Evolutionary conservation across 139 green algal genomes (phyloP), one percentile per base, ranked within the genome.

Genomic region (Chlamydomonas sp.): DNA sequence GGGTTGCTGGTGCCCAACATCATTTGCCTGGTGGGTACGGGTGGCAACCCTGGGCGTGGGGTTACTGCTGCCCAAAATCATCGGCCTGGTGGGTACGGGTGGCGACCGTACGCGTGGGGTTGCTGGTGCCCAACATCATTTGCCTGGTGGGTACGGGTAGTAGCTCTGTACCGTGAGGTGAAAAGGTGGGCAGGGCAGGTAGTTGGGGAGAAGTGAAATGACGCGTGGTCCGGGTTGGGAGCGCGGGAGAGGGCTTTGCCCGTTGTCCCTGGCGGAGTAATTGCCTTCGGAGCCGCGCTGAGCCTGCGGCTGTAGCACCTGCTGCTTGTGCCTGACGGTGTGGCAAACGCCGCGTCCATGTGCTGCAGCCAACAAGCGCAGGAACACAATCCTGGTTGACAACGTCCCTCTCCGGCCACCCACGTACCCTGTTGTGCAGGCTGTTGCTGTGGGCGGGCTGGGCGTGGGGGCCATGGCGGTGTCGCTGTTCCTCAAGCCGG

Each of bases 21-120:
- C 64, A 10, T 69, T 10, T 8, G 64, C 10, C 64, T 17, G 64
- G 8, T 69, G 8, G 8, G 64, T 69, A 69, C n/a, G n/a, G n/a
- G 79, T 86, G 61, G 82, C 82, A 4, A 79, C 82, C 9, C 82
- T 86, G 61, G 82, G 82, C 3, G 73, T 71, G 9, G 82, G 71
- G n/a, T 61, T 86, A 15, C 61, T 86, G 60, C 61, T 86, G 60
- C 72, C 72, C 59, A 72, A 79, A n/a, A 60, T 86, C 6, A 72
- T 86, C 18, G 63, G 49, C 7, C 18, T 86, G 82, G 82, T 86
- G 20, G 14, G 80, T 69, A 10, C 64, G 64, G 64, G 8, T 10
- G 8, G 8, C n/a, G n/a, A n/a, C n/a, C n/a, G n/a, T n/a, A n/a
- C n/a, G n/a, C n/a, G n/a, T n/a, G n/a, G n/a, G n/a, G n/a, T 8